Evolutionary conservation across 768 basidiomycete genomes (phyloP), one percentile per base, ranked within the genome.

Genomic region (Daedalea quercina): DNA sequence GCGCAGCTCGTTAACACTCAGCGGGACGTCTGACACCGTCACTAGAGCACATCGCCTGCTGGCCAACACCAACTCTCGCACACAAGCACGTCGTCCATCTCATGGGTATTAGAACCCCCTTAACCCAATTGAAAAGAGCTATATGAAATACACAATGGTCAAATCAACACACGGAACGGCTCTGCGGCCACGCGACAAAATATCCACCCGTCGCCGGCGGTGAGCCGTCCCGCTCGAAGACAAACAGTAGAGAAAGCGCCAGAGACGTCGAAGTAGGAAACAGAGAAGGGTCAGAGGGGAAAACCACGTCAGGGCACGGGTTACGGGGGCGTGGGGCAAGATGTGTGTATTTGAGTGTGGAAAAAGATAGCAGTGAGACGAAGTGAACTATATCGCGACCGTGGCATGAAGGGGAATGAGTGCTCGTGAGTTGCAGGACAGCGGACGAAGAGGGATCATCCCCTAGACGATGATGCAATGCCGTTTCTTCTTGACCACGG

Each of bases 401-500:
- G 61, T 65, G 62, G 55, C 63, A 57, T 63, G 56, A 57, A 60
- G 47, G 46, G 57, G 56, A 52, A 57, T 54, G 50, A 57, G 55
- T 61, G 54, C 47, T 57, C 45, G 57, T 50, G 37, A 40, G 43
- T 50, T 44, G 54, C 51, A 50, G 48, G 34, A 22, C 34, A 31
- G 12, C 13, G 50, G 22, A n/a, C n/a, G n/a, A 43, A 11, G 15
- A 4, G n/a, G 3, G 20, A 52, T 52, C 50, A 65, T 65, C 59
- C 64, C 37, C 85, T 79, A 98, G 68, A 92, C 79, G 68, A 97
- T 80, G 69, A 90, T 77, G 81, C 94, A 97, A 70, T 79, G 85
- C 62, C 63, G 72, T 73, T 68, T 82, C 76, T 79, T 84, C 76
- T 78, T 96, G 67, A 90, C 78, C 58, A 95, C 86, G 60, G 96